Conservation (phyloP, 1,284 basidiomycete species). For the Leccinum subrobustum region DNA sequence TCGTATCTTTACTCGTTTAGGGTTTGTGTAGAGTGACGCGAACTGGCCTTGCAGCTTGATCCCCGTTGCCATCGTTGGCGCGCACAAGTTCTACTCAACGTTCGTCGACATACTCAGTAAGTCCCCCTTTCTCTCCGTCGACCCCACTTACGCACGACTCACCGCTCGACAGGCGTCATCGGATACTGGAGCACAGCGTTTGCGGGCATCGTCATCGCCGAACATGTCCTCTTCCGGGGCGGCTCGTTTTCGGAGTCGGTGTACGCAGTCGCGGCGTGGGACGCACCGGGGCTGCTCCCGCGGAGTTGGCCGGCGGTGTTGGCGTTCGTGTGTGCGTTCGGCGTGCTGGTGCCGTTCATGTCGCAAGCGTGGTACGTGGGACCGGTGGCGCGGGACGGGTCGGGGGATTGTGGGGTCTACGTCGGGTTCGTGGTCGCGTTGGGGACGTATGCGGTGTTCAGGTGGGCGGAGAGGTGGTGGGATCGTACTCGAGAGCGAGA, state of each 20-base stretch:
- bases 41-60: conserved; percentile 42
- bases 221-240: conserved; percentile 57
- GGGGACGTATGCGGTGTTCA: conserved; percentile 39
- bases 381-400: conserved; percentile 43
- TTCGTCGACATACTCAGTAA: conserved; percentile 55
- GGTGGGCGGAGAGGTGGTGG: conserved; percentile 39
- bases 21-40: not conserved
- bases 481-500: conserved; percentile 2
- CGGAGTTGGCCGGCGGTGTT: conserved; percentile 39
- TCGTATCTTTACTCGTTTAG: conserved; percentile 5
- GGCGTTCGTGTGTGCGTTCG: conserved; percentile 47
- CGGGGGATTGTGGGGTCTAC: conserved; percentile 58
- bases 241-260: conserved; percentile 31
- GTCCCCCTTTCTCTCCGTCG: conserved; percentile 12
- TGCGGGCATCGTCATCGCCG: conserved; percentile 50
- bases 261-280: conserved; percentile 26
- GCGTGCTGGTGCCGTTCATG: conserved; percentile 57
- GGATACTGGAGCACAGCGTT: conserved; percentile 64
- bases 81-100: conserved; percentile 55
- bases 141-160: not conserved
- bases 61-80: conserved; percentile 58
- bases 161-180: conserved; percentile 39
- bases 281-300: conserved; percentile 24
- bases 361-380: conserved; percentile 58
- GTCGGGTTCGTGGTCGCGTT: conserved; percentile 45